Evolutionary conservation across 2,329 filamentous ascomycete genomes (phyloP).

Genomic region (Talaromyces funiculosus): DNA sequence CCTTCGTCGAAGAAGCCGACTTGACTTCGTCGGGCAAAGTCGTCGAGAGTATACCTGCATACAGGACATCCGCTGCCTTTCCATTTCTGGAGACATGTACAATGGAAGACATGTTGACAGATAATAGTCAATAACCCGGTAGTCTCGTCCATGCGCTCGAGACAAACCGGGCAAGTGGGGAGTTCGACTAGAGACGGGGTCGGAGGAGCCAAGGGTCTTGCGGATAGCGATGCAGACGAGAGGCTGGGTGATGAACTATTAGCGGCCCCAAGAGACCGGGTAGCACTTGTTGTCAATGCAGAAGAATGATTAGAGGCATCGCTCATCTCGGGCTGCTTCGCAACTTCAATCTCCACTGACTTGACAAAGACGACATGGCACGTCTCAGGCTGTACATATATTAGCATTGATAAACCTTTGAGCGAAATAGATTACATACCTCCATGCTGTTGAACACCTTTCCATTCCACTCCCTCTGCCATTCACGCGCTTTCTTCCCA

Average conservation of each 20-base stretch:
- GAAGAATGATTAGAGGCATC: slow-evolving; percentile 11
- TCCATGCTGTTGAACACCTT: slow-evolving; percentile 90
- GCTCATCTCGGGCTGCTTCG: slow-evolving; percentile 24
- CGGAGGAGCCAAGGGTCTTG: slow-evolving; percentile 61
- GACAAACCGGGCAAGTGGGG: slow-evolving; percentile 90
- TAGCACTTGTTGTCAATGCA: slow-evolving; percentile 16
- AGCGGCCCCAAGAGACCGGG: slow-evolving; percentile 6
- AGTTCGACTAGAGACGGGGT: slow-evolving; percentile 85
- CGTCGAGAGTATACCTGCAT: slow-evolving; percentile 77
- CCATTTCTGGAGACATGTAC: slow-evolving; percentile 94
- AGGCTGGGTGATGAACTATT: slow-evolving; percentile 23
- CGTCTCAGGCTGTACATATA: slow-evolving; percentile 64
- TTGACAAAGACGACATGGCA: slow-evolving; percentile 95
- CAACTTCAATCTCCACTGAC: slow-evolving; percentile 76
- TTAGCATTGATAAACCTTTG: neutral
- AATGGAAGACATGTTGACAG: slow-evolving; percentile 97
- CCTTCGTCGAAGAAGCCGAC: slow-evolving; percentile 52
- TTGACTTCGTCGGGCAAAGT: slow-evolving; percentile 42
- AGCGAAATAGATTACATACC: slow-evolving; percentile 45
- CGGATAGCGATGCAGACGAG: slow-evolving; percentile 44
- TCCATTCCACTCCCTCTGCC: slow-evolving; percentile 84
- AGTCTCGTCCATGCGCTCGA: slow-evolving; percentile 97
- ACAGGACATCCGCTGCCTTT: slow-evolving; percentile 89
- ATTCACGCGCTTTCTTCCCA: slow-evolving; percentile 65
- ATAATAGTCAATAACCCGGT: slow-evolving; percentile 91